Percentiles rank a stretch among this genome's conserved stretches.
Conservation (phyloP, 441 rosid species). For the Pelargonium fulgidum region DNA sequence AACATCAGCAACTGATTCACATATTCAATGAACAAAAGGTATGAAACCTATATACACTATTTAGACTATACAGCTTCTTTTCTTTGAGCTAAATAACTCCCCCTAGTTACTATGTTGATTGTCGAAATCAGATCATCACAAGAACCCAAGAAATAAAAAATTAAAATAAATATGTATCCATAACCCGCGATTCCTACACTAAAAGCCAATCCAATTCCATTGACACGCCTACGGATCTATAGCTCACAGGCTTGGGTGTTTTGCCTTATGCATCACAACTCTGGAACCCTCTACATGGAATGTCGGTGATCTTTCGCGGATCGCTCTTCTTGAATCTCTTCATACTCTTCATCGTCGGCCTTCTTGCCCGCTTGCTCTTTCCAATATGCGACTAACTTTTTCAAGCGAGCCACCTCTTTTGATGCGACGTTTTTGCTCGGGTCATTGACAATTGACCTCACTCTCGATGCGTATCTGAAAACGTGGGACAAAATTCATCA, state of each 20-base stretch:
- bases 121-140: background rate
- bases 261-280: conserved; percentile 5
- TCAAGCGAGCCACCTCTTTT: conserved; percentile 80
- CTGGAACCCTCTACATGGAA: conserved; percentile 37
- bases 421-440: conserved; percentile 79
- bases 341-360: conserved; percentile 70
- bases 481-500: conserved; percentile 3
- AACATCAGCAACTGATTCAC: background rate
- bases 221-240: background rate
- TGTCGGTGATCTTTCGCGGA: conserved; percentile 40
- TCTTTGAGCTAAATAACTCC: background rate
- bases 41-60: conserved; percentile 7
- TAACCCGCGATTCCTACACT: background rate
- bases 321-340: conserved; percentile 71
- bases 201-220: background rate
- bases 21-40: background rate
- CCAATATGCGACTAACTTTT: conserved; percentile 75
- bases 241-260: background rate
- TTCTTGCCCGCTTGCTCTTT: conserved; percentile 85
- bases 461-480: conserved; percentile 86
- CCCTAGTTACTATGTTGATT: conserved; percentile 3
- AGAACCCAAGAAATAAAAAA: background rate
- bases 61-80: conserved; percentile 15
- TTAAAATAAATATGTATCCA: background rate
- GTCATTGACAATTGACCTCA: conserved; percentile 78